phyloP scores from a whole-genome alignment of 2,329 filamentous ascomycete genomes.

The Alternaria alternata region DNA sequence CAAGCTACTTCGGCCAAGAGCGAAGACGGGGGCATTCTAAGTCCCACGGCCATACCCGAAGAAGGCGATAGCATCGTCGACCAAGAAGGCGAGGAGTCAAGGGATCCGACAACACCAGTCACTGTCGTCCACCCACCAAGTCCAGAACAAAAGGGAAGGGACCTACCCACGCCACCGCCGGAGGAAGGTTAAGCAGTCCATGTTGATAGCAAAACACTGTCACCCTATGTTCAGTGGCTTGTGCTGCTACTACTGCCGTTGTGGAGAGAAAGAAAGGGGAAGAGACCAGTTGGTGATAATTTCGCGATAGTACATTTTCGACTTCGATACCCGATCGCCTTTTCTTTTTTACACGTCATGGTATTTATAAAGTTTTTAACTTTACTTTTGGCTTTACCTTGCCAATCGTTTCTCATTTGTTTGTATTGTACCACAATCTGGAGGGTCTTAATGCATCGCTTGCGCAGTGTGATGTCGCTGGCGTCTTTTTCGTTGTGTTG shows the following conservation, averaged over 20 bases:
- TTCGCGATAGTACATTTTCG: slow-evolving; percentile 3
- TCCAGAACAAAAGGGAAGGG: slow-evolving; percentile 40
- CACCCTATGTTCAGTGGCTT: not conserved
- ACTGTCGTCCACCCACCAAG: slow-evolving; percentile 51
- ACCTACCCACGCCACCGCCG: slow-evolving; percentile 43
- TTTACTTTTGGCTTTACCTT: not conserved
- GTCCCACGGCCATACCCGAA: slow-evolving; percentile 44
- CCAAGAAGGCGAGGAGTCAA: slow-evolving; percentile 19
- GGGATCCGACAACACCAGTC: slow-evolving; percentile 36
- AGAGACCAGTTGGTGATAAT: slow-evolving; percentile 3
- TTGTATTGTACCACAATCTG: slow-evolving; percentile 1
- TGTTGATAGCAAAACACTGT: not conserved
- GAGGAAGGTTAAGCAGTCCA: slow-evolving; percentile 19
- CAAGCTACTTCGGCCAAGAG: slow-evolving; percentile 40
- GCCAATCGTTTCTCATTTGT: not conserved
- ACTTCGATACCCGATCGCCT: slow-evolving; percentile 16
- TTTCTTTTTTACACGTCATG: not conserved
- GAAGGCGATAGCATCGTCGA: slow-evolving; percentile 28
- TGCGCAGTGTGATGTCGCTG: slow-evolving; percentile 1
- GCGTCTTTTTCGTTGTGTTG: not conserved
- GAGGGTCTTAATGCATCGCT: slow-evolving; percentile 1
- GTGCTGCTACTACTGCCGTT: not conserved
- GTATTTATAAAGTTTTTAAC: not conserved
- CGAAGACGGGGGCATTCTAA: slow-evolving; percentile 47
- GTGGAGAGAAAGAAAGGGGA: not conserved